These are phyloP conservation scores for Epicoccum nigrum DNA, from an alignment of 2,329 filamentous ascomycete genomes.

Conservation along the genomic window DNA sequence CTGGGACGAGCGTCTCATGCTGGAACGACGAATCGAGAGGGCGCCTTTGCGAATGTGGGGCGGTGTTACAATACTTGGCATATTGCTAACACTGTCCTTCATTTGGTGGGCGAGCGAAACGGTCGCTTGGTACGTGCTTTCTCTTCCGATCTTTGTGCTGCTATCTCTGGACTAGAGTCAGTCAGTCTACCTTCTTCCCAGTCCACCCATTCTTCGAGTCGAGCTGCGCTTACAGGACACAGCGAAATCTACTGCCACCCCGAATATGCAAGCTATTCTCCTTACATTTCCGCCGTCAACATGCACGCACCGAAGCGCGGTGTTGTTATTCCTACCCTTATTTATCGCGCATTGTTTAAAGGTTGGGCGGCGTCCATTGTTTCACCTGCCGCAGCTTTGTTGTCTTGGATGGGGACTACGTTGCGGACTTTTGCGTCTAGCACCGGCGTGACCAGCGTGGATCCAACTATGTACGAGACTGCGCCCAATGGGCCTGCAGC, in stretches of 20 bases:
- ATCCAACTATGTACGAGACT: not conserved
- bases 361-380: conserved; percentile 42
- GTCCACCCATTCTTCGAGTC: not conserved
- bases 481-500: conserved; percentile 3
- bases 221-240: conserved; percentile 9
- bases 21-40: conserved; percentile 14
- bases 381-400: conserved; percentile 12
- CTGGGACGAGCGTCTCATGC: conserved; percentile 32
- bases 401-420: conserved; percentile 26
- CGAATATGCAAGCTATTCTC: conserved; percentile 54
- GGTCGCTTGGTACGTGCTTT: conserved; percentile 50
- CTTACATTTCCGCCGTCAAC: conserved; percentile 56
- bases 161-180: conserved; percentile 18
- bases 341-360: conserved; percentile 51
- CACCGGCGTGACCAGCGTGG: conserved; percentile 2
- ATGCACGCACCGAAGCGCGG: conserved; percentile 61
- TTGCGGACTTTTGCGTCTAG: conserved; percentile 17
- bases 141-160: conserved; percentile 15
- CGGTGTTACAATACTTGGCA: conserved; percentile 48
- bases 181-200: conserved; percentile 9
- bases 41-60: conserved; percentile 30
- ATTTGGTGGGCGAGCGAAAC: conserved; percentile 59
- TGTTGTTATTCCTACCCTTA: conserved; percentile 61
- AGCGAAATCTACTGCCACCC: conserved; percentile 60
- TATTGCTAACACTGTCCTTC: conserved; percentile 49